Base-by-base conservation (phyloP, 169 alveolate genomes). In the Plasmodium gaboni region DNA sequence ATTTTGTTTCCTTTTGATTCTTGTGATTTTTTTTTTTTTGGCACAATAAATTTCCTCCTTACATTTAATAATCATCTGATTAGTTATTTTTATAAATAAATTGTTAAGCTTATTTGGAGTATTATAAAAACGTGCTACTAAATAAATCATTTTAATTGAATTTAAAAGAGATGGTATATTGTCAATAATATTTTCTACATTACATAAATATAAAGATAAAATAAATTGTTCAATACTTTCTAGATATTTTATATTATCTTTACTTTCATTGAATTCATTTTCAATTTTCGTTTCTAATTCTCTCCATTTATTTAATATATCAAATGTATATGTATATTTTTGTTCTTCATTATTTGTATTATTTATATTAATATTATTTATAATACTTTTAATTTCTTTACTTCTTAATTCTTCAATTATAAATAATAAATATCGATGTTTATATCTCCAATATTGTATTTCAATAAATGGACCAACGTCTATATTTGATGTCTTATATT, bases 71-170 rank as follows among this genome's bases (percentile, higher is more conserved):
- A 97, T 96, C 97, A 97, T 94, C 94, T 98, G 98, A 90, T 97
- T 97, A 12, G 99, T 97, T 90, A 98, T 97, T 96, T 98, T 98
- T 59, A 97, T 97, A 95, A 98, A 97, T 71, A 98, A 93, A 53
- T 96, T 97, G 22, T 98, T 98, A 98, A 98, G 97, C 90, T 98
- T 95, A 73, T 97, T 98, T 59, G 98, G 97, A 55, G 99, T 97
- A 94, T 98, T 98, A 95, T 98, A 98, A 94, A 97, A 97, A 69
- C 99, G 96, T 22, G 99, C 99, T 80, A 98, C 98, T 51, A 98
- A 96, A 92, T 97, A 98, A 59, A 98, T 97, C 98, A 98, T 97
- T 90, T 97, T 97, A 19, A 98, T 95, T 1, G 98, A 96, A 93
- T 97, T 98, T 98, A 98, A 96, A 61, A 98, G 92, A 50, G 99